phyloP scores from a whole-genome alignment of 208 protist species.

The Naegleria lovaniensis region DNA sequence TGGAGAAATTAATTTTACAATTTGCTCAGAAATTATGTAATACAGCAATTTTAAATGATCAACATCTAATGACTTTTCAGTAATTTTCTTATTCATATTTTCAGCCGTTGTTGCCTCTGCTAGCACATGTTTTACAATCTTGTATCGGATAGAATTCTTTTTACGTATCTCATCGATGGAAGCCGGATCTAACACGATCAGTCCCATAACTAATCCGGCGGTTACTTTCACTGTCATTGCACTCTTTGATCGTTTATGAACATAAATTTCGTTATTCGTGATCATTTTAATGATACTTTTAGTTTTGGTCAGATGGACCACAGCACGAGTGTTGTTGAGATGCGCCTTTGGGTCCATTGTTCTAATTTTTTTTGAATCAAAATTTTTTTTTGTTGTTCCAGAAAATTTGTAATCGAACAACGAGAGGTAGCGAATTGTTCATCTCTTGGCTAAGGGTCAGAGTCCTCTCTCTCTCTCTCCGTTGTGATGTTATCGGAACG shows the following conservation, averaged over 20 bases:
- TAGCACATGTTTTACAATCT: background rate
- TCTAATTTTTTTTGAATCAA: no score
- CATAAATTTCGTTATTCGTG: background rate
- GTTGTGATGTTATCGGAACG: no score
- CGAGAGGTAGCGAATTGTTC: no score
- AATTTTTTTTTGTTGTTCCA: no score
- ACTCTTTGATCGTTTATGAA: background rate
- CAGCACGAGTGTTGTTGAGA: background rate
- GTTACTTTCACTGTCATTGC: background rate
- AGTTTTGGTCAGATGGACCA: background rate
- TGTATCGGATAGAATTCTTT: background rate
- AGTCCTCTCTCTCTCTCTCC: no score
- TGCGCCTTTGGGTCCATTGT: no score
- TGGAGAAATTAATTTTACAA: background rate
- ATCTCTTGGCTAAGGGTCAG: no score
- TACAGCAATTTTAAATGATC: background rate
- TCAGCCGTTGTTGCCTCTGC: background rate
- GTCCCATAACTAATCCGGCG: background rate
- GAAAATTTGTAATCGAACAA: no score
- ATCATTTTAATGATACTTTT: background rate
- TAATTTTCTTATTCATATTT: background rate
- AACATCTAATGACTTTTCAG: background rate
- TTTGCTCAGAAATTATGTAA: background rate
- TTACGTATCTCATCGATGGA: background rate
- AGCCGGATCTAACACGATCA: background rate